Conservation (phyloP, 2,329 filamentous ascomycete species). For the Fusarium sp. region DNA sequence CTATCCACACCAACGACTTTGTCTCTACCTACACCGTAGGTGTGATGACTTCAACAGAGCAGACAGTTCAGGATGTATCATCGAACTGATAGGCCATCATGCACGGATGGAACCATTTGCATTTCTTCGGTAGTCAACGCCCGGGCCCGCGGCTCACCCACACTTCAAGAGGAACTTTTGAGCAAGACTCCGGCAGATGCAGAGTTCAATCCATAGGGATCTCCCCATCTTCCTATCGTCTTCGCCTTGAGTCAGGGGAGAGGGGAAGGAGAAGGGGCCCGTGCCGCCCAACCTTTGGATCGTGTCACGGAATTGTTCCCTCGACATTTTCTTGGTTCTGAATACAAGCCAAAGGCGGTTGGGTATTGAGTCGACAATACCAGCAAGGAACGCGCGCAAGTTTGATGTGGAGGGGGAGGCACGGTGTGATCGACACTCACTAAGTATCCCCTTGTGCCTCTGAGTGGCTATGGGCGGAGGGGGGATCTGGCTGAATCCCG, state of each 20-base stretch:
- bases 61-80: background rate
- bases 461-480: conserved; percentile 17
- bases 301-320: conserved; percentile 11
- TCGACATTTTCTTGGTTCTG: conserved; percentile 7
- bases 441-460: conserved; percentile 24
- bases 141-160: conserved; percentile 31
- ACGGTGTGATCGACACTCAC: conserved; percentile 34
- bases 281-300: conserved; percentile 10
- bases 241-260: conserved; percentile 28
- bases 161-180: conserved; percentile 31
- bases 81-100: conserved; percentile 8
- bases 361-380: conserved; percentile 7
- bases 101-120: conserved; percentile 9
- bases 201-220: conserved; percentile 28
- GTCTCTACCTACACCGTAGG: conserved; percentile 20
- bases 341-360: conserved; percentile 5
- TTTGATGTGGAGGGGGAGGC: conserved; percentile 16
- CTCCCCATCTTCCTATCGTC: conserved; percentile 2
- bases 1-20: background rate
- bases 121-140: conserved; percentile 25
- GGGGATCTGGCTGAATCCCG: conserved; percentile 10
- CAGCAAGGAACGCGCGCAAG: conserved; percentile 1
- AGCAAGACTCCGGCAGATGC: conserved; percentile 31
- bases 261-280: conserved; percentile 7
- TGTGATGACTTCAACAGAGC: conserved; percentile 13